Conservation (phyloP, 208 protist genomes). For the Trypanosoma congolense region DNA sequence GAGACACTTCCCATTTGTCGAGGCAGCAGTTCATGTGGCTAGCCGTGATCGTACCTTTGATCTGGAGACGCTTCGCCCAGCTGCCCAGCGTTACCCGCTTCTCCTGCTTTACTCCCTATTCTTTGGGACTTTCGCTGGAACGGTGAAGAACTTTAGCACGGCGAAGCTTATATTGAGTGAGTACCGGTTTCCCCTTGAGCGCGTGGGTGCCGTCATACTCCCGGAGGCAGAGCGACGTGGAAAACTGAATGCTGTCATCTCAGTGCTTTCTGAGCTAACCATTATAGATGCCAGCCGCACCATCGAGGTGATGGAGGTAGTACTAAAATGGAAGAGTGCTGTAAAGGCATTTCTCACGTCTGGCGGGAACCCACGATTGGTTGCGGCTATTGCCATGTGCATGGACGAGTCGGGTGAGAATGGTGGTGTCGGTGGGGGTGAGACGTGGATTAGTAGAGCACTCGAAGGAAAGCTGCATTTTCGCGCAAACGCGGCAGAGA, state of each 20-base stretch:
- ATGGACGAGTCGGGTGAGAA: conserved; percentile 77
- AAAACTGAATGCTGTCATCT: conserved; percentile 60
- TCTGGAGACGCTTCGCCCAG: conserved; percentile 54
- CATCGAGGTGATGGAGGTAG: conserved; percentile 67
- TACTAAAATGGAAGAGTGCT: conserved; percentile 60
- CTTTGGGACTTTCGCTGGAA: conserved; percentile 56
- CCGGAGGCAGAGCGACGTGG: conserved; percentile 65
- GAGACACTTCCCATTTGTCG: conserved; percentile 72
- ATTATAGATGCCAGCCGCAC: conserved; percentile 46
- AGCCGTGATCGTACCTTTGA: conserved; percentile 78
- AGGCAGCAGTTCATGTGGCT: conserved; percentile 78
- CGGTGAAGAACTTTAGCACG: conserved; percentile 74
- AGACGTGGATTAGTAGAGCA: conserved; percentile 79
- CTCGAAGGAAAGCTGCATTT: conserved; percentile 81
- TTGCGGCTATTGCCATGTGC: conserved; percentile 86
- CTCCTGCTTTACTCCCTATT: conserved; percentile 72
- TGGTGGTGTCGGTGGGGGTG: conserved; percentile 21
- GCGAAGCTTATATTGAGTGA: conserved; percentile 61
- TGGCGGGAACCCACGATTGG: conserved; percentile 71
- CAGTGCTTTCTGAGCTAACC: conserved; percentile 77
- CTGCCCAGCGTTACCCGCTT: conserved; percentile 60
- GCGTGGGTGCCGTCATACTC: conserved; percentile 49
- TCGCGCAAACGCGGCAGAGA: conserved; percentile 73
- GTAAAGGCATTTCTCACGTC: conserved; percentile 61
- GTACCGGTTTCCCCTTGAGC: conserved; percentile 55